Conservation (phyloP, 331 rosid genomes). For the Pyrus hybrid region DNA sequence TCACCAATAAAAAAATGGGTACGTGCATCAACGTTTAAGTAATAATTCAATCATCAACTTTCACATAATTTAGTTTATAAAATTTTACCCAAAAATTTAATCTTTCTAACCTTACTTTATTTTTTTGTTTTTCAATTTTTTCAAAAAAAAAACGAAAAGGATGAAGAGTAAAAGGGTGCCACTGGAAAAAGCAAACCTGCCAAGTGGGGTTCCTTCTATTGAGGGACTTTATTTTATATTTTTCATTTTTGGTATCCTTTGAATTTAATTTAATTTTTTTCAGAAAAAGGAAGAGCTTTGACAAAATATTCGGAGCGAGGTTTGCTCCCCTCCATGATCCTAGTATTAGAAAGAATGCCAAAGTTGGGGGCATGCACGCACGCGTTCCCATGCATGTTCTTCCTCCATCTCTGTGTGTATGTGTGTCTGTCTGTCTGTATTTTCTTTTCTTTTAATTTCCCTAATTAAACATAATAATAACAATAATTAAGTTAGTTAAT, state of each 20-base stretch:
- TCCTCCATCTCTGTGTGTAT: not conserved
- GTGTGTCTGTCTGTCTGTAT: not conserved
- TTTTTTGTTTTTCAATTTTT: too few relatives aligned
- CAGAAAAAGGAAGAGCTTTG: constrained; percentile 13
- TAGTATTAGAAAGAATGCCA: constrained; percentile 34
- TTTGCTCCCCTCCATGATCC: constrained; percentile 80
- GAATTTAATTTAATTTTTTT: not conserved
- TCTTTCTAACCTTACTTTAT: too few relatives aligned
- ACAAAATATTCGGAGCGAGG: constrained; percentile 42
- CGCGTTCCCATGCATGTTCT: constrained; percentile 29
- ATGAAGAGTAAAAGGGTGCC: not conserved
- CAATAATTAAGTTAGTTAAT: not conserved
- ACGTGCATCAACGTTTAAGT: too few relatives aligned
- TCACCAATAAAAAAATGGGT: too few relatives aligned
- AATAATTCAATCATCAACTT: too few relatives aligned
- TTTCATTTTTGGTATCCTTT: not conserved
- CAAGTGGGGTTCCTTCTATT: not conserved
- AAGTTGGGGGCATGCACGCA: constrained; percentile 3
- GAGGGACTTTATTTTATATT: not conserved
- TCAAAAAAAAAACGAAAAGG: too few relatives aligned
- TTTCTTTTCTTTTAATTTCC: not conserved
- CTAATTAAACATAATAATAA: not conserved
- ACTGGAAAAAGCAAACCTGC: not conserved
- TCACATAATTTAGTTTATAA: too few relatives aligned
- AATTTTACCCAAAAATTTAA: too few relatives aligned